These are phyloP conservation scores for Ganoderma lingzhi DNA, from an alignment of 1,284 basidiomycete species.

Conservation along the genomic window DNA sequence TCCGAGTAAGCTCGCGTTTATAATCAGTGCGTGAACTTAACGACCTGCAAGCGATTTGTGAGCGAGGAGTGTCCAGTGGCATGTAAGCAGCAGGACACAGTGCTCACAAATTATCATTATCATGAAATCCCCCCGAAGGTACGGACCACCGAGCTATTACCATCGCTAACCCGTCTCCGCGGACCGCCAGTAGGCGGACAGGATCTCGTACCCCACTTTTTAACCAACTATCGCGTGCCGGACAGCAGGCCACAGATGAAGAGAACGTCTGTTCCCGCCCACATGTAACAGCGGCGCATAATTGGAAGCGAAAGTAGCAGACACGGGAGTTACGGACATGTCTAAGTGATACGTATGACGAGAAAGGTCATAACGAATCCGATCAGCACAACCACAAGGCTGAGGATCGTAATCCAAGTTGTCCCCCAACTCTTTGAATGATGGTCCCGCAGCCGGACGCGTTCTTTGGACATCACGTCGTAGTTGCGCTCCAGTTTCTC, in stretches of 20 bases:
- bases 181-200: neutral
- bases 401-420: slow-evolving; percentile 73
- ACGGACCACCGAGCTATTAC: neutral
- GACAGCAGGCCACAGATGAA: neutral
- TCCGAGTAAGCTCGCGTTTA: neutral
- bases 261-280: neutral
- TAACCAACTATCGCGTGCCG: neutral
- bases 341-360: slow-evolving; percentile 67
- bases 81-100: neutral
- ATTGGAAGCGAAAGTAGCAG: neutral
- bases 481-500: slow-evolving; percentile 77
- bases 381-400: slow-evolving; percentile 64
- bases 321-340: neutral
- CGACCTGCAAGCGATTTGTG: neutral
- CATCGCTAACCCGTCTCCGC: neutral
- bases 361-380: slow-evolving; percentile 78
- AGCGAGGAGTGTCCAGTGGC: neutral
- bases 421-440: slow-evolving; percentile 72
- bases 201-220: neutral
- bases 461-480: slow-evolving; percentile 73
- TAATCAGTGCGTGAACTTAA: neutral
- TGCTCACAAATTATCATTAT: neutral
- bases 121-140: neutral
- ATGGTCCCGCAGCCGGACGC: slow-evolving; percentile 69
- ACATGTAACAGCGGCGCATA: neutral